A percentile compares a stretch with the other conserved stretches of the same genome.
Evolutionary conservation across 2,329 filamentous ascomycete species (phyloP).

Genomic region (Pyrenophora seminiperda): DNA sequence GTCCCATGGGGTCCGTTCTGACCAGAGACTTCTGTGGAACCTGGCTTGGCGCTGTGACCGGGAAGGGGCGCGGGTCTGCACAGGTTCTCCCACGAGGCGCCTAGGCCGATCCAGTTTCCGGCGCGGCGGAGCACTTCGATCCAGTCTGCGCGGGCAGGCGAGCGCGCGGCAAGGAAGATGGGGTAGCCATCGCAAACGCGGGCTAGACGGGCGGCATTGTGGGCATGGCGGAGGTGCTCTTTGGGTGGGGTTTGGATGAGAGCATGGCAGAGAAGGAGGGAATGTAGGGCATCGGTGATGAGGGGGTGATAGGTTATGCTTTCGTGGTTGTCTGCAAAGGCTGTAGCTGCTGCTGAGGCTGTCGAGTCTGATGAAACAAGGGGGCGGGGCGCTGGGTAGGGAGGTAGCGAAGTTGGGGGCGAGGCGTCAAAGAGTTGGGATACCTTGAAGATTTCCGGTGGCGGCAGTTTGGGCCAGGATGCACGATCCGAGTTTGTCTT

Average conservation of each 20-base stretch:
- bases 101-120: conserved; percentile 71
- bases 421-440: conserved; percentile 73
- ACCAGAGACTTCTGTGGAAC: not conserved
- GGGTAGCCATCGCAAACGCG: conserved; percentile 80
- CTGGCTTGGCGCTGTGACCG: conserved; percentile 24
- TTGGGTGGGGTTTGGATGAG: conserved; percentile 78
- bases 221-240: conserved; percentile 77
- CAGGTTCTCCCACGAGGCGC: conserved; percentile 70
- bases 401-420: conserved; percentile 69
- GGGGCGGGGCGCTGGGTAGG: conserved; percentile 60
- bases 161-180: conserved; percentile 74
- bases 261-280: conserved; percentile 76
- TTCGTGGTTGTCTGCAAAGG: conserved; percentile 60
- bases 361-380: conserved; percentile 34
- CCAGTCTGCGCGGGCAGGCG: conserved; percentile 78
- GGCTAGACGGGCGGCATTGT: conserved; percentile 78
- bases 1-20: not conserved
- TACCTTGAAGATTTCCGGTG: conserved; percentile 59
- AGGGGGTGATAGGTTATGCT: conserved; percentile 80
- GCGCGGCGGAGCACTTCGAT: conserved; percentile 71
- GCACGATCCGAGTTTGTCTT: conserved; percentile 40
- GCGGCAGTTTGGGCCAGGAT: conserved; percentile 55
- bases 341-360: conserved; percentile 42
- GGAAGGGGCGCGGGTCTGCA: conserved; percentile 59
- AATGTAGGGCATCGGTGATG: conserved; percentile 77